phyloP scores from a whole-genome alignment of 257 asterid genomes.

The Pogostemon cablin region DNA sequence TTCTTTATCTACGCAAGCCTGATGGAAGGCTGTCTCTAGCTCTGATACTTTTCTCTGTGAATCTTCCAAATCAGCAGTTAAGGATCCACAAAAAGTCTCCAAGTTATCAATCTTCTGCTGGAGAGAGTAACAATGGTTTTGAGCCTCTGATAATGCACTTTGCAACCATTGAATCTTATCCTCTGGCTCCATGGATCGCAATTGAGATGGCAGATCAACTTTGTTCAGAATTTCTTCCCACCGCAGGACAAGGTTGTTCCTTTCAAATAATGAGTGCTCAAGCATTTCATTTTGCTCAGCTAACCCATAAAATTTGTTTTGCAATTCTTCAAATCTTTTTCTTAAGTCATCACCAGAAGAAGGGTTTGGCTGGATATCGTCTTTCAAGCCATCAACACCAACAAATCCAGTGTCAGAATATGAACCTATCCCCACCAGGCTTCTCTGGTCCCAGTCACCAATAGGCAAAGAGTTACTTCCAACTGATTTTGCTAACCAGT shows the following conservation, averaged over 20 bases:
- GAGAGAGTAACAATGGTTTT: slow-evolving; percentile 62
- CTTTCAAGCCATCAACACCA: slow-evolving; percentile 68
- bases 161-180: slow-evolving; percentile 85
- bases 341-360: slow-evolving; percentile 63
- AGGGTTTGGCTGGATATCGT: slow-evolving; percentile 53
- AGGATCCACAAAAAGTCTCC: slow-evolving; percentile 59
- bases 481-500: slow-evolving; percentile 85
- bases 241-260: slow-evolving; percentile 84
- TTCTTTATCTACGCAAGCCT: slow-evolving; percentile 64
- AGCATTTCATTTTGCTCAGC: slow-evolving; percentile 99
- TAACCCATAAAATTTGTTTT: slow-evolving; percentile 79
- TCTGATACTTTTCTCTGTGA: slow-evolving; percentile 61
- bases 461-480: slow-evolving; percentile 54
- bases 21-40: slow-evolving; percentile 59
- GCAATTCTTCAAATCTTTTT: slow-evolving; percentile 82
- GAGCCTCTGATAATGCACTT: slow-evolving; percentile 68
- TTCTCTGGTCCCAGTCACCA: slow-evolving; percentile 73
- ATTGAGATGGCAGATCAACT: slow-evolving; percentile 75
- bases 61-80: slow-evolving; percentile 65
- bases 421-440: slow-evolving; percentile 58
- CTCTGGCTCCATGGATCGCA: slow-evolving; percentile 83
- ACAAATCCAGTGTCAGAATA: slow-evolving; percentile 63
- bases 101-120: slow-evolving; percentile 72
- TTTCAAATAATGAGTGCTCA: slow-evolving; percentile 91
- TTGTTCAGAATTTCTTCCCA: slow-evolving; percentile 85